Conservation (phyloP, 306 rosid genomes). For the Quercus suber region DNA sequence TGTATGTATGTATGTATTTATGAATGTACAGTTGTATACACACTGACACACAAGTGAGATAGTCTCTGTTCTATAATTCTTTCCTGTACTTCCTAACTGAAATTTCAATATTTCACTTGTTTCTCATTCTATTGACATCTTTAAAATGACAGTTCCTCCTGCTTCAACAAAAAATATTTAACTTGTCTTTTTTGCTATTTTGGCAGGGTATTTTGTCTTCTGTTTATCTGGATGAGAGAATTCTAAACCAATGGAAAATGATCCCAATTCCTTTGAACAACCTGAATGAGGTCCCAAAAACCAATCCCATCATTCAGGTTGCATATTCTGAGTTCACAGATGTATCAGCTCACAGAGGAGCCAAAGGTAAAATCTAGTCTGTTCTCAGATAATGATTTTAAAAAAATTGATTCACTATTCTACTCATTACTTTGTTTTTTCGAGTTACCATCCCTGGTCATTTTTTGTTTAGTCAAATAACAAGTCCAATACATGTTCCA, state of each 20-base stretch:
- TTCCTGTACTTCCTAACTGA: neutral
- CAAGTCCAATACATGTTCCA: neutral
- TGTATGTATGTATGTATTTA: too few relatives aligned
- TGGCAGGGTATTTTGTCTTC: conserved; percentile 84
- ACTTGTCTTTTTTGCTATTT: conserved; percentile 22
- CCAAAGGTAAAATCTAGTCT: conserved; percentile 45
- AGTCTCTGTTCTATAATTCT: neutral
- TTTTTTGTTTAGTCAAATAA: conserved; percentile 1
- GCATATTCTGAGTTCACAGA: conserved; percentile 35
- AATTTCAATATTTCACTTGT: neutral
- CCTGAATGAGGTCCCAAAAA: conserved; percentile 53
- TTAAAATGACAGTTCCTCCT: conserved; percentile 11
- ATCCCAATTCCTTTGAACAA: conserved; percentile 60
- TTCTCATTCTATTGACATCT: neutral
- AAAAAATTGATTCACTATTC: neutral
- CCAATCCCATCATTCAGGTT: conserved; percentile 38
- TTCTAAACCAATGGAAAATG: conserved; percentile 69
- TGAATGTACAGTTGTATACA: too few relatives aligned
- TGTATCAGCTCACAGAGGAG: conserved; percentile 31
- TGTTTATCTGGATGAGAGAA: conserved; percentile 60
- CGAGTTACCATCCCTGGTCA: neutral
- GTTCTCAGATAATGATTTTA: conserved; percentile 19
- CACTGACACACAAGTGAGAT: neutral
- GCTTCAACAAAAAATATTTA: conserved; percentile 3
- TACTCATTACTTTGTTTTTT: neutral